Evolutionary conservation across 1,284 basidiomycete species (phyloP).

Genomic region (Fomitiporia mediterranea): DNA sequence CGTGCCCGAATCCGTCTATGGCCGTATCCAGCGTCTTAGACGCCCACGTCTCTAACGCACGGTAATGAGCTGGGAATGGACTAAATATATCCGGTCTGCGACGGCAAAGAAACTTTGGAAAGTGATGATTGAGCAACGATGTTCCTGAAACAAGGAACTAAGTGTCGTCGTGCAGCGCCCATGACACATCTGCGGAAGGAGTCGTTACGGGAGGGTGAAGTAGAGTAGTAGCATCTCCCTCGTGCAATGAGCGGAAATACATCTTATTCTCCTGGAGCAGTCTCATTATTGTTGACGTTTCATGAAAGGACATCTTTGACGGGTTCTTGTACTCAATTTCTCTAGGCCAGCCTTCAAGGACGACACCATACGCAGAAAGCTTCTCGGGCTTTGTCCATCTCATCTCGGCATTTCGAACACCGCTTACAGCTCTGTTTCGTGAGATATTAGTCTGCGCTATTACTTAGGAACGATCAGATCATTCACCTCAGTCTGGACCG

Average conservation of each 20-base stretch:
- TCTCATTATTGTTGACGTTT: conserved; percentile 15
- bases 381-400: conserved; percentile 64
- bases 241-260: conserved; percentile 5
- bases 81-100: no score
- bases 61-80: no score
- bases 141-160: no score
- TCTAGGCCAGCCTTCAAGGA: conserved; percentile 56
- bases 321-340: conserved; percentile 55
- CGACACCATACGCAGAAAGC: conserved; percentile 49
- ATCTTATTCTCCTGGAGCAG: conserved; percentile 2
- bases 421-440: conserved; percentile 42
- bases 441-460: conserved; percentile 9
- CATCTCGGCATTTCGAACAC: conserved; percentile 62
- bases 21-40: no score
- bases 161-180: conserved; percentile 11
- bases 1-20: no score
- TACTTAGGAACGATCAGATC: conserved; percentile 1
- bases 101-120: no score
- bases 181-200: conserved; percentile 8
- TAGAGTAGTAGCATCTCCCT: neutral
- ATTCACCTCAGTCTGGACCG: conserved; percentile 49
- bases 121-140: no score
- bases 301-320: conserved; percentile 41
- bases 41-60: no score
- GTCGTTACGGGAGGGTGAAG: neutral